Percentiles rank a stretch among this genome's conserved stretches.
These are phyloP conservation scores for Solanum clarkiae DNA, from an alignment of 257 asterid genomes.

Conservation along the genomic window DNA sequence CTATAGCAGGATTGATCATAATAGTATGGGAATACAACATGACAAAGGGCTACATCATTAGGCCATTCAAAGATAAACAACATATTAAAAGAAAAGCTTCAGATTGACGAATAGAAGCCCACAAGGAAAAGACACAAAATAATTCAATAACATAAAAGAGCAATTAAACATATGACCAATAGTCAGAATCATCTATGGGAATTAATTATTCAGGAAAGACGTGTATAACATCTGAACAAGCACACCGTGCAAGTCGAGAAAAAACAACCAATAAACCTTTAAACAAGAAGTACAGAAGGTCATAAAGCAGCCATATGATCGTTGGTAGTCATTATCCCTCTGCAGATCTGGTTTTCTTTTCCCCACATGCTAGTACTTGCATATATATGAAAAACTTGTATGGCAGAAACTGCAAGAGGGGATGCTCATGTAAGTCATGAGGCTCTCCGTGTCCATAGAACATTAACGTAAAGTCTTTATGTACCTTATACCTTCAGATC, in stretches of 20 bases:
- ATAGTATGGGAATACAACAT: neutral
- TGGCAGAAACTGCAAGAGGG: neutral
- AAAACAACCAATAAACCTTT: neutral
- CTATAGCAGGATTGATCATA: neutral
- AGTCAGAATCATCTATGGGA: neutral
- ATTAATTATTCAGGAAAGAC: neutral
- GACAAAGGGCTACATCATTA: neutral
- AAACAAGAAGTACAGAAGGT: neutral
- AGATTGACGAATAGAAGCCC: neutral
- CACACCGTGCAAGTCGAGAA: neutral
- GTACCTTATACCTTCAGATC: neutral
- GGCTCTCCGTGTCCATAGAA: neutral
- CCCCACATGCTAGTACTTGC: neutral
- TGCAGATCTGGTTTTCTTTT: neutral
- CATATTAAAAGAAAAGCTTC: neutral
- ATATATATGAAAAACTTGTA: neutral
- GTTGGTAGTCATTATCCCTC: neutral
- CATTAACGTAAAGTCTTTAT: neutral
- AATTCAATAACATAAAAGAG: neutral
- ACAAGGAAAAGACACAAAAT: neutral
- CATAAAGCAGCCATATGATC: neutral
- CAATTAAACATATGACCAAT: neutral
- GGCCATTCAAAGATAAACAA: neutral
- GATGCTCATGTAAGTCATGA: neutral
- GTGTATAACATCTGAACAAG: neutral